A percentile compares a stretch with the other conserved stretches of the same genome.
These are phyloP conservation scores for Didymella lethalis DNA, from an alignment of 2,329 filamentous ascomycete genomes.

Conservation along the genomic window DNA sequence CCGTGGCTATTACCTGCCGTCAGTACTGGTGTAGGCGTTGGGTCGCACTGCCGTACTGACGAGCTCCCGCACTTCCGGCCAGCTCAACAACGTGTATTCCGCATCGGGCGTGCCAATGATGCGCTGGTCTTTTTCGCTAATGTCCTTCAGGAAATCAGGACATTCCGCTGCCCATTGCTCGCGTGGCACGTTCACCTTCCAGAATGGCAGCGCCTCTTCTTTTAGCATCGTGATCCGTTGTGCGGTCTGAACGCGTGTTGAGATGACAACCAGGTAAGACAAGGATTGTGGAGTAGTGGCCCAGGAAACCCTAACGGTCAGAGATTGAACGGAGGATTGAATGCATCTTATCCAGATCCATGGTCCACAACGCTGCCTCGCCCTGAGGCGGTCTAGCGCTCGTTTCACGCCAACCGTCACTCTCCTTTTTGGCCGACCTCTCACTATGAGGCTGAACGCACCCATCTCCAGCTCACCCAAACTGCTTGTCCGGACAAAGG, in stretches of 20 bases:
- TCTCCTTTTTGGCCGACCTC: background rate
- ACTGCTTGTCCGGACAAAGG: background rate
- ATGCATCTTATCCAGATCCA: conserved; percentile 9
- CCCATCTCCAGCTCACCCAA: background rate
- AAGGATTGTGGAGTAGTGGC: conserved; percentile 23
- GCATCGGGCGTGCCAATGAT: conserved; percentile 76
- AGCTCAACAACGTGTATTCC: conserved; percentile 69
- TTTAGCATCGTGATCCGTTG: conserved; percentile 32
- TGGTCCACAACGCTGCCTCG: conserved; percentile 6
- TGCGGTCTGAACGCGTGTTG: conserved; percentile 14
- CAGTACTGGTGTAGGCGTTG: conserved; percentile 14
- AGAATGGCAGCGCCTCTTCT: conserved; percentile 67
- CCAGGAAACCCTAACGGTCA: conserved; percentile 19
- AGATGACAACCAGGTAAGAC: conserved; percentile 17
- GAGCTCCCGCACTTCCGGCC: conserved; percentile 73
- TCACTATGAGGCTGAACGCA: conserved; percentile 9
- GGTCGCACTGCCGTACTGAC: conserved; percentile 44
- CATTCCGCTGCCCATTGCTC: conserved; percentile 70
- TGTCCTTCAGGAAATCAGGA: conserved; percentile 71
- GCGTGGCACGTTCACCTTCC: conserved; percentile 80
- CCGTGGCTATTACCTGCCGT: conserved; percentile 56
- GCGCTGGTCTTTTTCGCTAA: conserved; percentile 71
- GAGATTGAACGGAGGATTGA: conserved; percentile 17
- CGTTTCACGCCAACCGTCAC: conserved; percentile 16
- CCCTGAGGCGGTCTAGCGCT: conserved; percentile 12